Evolutionary conservation across 2,329 filamentous ascomycete genomes (phyloP).

Genomic region (Talaromyces albobiverticillius): DNA sequence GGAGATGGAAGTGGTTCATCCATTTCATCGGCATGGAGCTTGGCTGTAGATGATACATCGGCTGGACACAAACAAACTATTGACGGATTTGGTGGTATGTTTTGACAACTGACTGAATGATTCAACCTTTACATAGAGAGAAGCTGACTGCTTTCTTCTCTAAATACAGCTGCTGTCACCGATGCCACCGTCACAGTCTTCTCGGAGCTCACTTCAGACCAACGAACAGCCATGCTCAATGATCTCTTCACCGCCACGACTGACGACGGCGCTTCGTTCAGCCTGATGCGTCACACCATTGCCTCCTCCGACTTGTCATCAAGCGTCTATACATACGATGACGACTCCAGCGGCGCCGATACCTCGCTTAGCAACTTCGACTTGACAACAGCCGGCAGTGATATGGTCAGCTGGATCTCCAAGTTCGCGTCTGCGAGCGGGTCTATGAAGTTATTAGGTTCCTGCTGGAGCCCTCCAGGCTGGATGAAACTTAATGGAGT

Average conservation of each 20-base stretch:
- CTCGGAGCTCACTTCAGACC: constrained; percentile 1
- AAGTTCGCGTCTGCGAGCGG: constrained; percentile 1
- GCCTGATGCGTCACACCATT: constrained; percentile 8
- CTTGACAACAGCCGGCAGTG: background rate
- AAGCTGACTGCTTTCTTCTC: background rate
- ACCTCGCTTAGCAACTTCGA: background rate
- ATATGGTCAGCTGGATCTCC: constrained; percentile 4
- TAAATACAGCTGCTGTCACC: constrained; percentile 8
- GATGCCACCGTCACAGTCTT: constrained; percentile 11
- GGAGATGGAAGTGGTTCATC: background rate
- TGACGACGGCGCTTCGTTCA: constrained; percentile 1
- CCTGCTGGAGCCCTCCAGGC: constrained; percentile 7
- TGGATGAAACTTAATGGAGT: constrained; percentile 9
- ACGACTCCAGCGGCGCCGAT: background rate
- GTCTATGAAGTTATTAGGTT: constrained; percentile 3
- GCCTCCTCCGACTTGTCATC: constrained; percentile 4
- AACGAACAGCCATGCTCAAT: background rate
- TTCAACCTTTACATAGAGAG: background rate
- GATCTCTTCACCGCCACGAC: constrained; percentile 5
- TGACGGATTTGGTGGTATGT: constrained; percentile 8
- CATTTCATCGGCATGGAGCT: constrained; percentile 1
- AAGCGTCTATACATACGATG: constrained; percentile 6
- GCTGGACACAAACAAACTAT: constrained; percentile 8
- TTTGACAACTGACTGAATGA: too few relatives aligned
- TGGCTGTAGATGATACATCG: constrained; percentile 4